phyloP scores from a whole-genome alignment of 306 rosid genomes.

The Gastrolobium villosum region DNA sequence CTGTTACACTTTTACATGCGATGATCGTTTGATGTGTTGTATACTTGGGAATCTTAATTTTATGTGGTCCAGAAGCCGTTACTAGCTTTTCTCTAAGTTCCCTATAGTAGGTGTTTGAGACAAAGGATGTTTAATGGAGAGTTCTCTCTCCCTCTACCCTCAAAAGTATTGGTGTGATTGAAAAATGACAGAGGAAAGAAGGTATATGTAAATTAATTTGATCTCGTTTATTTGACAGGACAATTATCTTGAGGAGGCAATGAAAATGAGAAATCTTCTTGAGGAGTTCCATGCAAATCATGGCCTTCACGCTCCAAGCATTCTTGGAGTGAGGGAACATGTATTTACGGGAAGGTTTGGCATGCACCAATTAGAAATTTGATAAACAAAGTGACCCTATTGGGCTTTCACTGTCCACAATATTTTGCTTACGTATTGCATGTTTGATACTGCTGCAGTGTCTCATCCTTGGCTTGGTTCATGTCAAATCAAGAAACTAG shows the following conservation, averaged over 20 bases:
- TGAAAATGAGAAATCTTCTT: slow-evolving; percentile 97
- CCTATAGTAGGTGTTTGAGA: slow-evolving; percentile 6
- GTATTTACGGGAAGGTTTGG: slow-evolving; percentile 97
- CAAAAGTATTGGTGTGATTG: slow-evolving; percentile 8
- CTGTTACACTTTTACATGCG: slow-evolving; percentile 14
- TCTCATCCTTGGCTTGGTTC: slow-evolving; percentile 97
- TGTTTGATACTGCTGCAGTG: slow-evolving; percentile 71
- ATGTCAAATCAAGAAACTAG: slow-evolving; percentile 99
- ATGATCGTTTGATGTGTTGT: neutral
- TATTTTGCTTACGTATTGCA: slow-evolving; percentile 39
- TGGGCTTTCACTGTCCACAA: slow-evolving; percentile 32
- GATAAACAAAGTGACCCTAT: slow-evolving; percentile 30
- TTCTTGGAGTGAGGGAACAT: slow-evolving; percentile 97
- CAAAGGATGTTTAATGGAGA: slow-evolving; percentile 5
- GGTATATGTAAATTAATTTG: slow-evolving; percentile 10
- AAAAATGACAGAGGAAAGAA: slow-evolving; percentile 4
- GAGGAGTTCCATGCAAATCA: slow-evolving; percentile 84
- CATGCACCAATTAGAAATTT: slow-evolving; percentile 32
- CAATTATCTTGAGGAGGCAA: slow-evolving; percentile 96
- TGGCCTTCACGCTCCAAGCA: slow-evolving; percentile 86
- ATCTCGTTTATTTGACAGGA: slow-evolving; percentile 62
- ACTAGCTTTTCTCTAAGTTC: neutral
- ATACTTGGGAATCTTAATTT: neutral
- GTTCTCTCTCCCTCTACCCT: neutral
- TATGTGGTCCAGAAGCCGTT: slow-evolving; percentile 1